A percentile compares a stretch with the other conserved stretches of the same genome.
Conservation (phyloP, 2,329 filamentous ascomycete genomes). For the Tricladium varicosporioides region DNA sequence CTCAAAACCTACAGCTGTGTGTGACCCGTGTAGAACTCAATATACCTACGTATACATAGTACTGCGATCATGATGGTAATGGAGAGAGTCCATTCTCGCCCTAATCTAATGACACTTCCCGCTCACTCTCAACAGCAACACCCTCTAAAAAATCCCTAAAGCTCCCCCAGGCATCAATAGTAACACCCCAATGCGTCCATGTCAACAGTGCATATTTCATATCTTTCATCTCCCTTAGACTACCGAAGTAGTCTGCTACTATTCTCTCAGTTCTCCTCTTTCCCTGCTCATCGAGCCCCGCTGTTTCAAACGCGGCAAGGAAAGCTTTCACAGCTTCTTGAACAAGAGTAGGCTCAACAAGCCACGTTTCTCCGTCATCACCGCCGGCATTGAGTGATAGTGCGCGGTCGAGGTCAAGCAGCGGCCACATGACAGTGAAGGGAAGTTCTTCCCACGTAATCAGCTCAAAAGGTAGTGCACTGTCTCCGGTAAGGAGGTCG, state of each 20-base stretch:
- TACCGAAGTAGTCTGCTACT: neutral
- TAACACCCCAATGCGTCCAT: neutral
- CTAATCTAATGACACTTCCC: too few species aligned
- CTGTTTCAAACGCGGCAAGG: neutral
- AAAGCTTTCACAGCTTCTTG: neutral
- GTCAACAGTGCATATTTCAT: neutral
- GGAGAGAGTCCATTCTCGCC: too few species aligned
- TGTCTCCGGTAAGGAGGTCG: neutral
- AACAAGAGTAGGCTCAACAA: neutral
- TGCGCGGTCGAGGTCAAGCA: neutral
- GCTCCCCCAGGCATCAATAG: neutral
- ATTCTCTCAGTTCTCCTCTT: neutral
- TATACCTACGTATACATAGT: too few species aligned
- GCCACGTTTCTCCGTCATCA: neutral
- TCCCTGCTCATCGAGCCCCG: neutral
- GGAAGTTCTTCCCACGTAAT: neutral
- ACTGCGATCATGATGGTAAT: too few species aligned
- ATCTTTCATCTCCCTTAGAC: neutral
- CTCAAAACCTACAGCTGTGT: too few species aligned
- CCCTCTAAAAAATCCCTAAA: neutral
- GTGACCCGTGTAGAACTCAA: too few species aligned
- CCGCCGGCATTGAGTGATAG: neutral
- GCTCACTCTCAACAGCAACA: neutral
- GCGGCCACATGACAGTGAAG: neutral
- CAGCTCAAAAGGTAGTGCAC: neutral